phyloP scores from a whole-genome alignment of 1,139 yeast species.

The Kodamaea sp. region DNA sequence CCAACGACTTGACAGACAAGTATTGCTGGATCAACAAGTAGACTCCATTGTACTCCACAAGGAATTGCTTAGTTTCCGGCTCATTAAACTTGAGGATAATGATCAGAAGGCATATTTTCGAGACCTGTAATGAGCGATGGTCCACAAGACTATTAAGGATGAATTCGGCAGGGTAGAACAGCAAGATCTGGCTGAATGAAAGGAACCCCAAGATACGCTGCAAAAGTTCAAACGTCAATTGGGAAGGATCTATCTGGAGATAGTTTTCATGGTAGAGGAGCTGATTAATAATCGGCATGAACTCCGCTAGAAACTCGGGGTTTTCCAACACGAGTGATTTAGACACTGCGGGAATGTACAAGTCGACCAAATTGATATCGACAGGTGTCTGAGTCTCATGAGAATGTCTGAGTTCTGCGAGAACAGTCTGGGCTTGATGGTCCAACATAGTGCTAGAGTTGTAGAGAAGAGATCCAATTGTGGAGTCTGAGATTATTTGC shows the following conservation, averaged over 20 bases:
- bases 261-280: slow-evolving; percentile 6
- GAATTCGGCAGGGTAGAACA: slow-evolving; percentile 23
- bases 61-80: slow-evolving; percentile 18
- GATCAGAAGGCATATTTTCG: slow-evolving; percentile 21
- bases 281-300: slow-evolving; percentile 14
- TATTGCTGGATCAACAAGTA: slow-evolving; percentile 11
- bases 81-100: slow-evolving; percentile 19
- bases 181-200: slow-evolving; percentile 19
- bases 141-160: slow-evolving; percentile 17
- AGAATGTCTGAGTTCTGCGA: background rate
- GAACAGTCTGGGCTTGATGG: background rate
- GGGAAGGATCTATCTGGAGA: slow-evolving; percentile 23
- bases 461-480: too few species aligned
- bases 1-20: slow-evolving; percentile 9
- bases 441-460: slow-evolving; percentile 1
- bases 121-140: slow-evolving; percentile 9
- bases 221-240: slow-evolving; percentile 22
- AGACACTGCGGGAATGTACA: slow-evolving; percentile 7
- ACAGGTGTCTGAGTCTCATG: background rate
- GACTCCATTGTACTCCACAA: slow-evolving; percentile 13
- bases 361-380: slow-evolving; percentile 4
- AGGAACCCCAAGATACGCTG: slow-evolving; percentile 22
- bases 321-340: background rate
- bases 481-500: too few species aligned
- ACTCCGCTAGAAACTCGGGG: slow-evolving; percentile 3